Percentiles rank a stretch among this genome's conserved stretches.
Conservation (phyloP, 192 early-diverging fungal genomes). For the Gaertneriomyces semiglobifer region DNA sequence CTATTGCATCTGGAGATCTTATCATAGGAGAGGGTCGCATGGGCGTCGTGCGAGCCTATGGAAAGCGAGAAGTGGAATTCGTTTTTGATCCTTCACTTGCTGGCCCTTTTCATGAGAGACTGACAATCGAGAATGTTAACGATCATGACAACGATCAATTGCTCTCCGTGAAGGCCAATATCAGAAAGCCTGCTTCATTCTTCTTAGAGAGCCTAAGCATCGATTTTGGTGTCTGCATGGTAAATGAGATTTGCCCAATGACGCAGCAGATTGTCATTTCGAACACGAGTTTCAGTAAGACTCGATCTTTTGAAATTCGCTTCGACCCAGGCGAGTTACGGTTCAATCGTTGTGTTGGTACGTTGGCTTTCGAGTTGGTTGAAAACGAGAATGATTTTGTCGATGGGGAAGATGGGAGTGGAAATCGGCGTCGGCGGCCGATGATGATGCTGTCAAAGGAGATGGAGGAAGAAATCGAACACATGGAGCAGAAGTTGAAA, state of each 20-base stretch:
- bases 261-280: conserved; percentile 68
- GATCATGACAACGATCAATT: conserved; percentile 78
- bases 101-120: conserved; percentile 79
- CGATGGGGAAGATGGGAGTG: conserved; percentile 29
- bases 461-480: conserved; percentile 93
- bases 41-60: conserved; percentile 86
- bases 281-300: conserved; percentile 76
- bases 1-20: conserved; percentile 89
- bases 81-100: conserved; percentile 87
- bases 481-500: conserved; percentile 95
- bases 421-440: conserved; percentile 29
- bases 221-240: conserved; percentile 70
- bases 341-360: conserved; percentile 53
- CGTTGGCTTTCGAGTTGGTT: conserved; percentile 60
- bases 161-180: conserved; percentile 82
- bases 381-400: conserved; percentile 55
- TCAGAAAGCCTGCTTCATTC: conserved; percentile 85
- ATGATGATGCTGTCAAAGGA: conserved; percentile 54
- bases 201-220: conserved; percentile 68
- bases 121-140: conserved; percentile 85
- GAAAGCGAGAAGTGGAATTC: conserved; percentile 90
- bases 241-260: conserved; percentile 51
- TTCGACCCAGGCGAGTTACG: conserved; percentile 69
- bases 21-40: conserved; percentile 71
- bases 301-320: conserved; percentile 72